Percentiles rank a stretch among this genome's conserved stretches.
These are phyloP conservation scores for Peltaster fructicola DNA, from an alignment of 2,329 filamentous ascomycete genomes.

Conservation along the genomic window DNA sequence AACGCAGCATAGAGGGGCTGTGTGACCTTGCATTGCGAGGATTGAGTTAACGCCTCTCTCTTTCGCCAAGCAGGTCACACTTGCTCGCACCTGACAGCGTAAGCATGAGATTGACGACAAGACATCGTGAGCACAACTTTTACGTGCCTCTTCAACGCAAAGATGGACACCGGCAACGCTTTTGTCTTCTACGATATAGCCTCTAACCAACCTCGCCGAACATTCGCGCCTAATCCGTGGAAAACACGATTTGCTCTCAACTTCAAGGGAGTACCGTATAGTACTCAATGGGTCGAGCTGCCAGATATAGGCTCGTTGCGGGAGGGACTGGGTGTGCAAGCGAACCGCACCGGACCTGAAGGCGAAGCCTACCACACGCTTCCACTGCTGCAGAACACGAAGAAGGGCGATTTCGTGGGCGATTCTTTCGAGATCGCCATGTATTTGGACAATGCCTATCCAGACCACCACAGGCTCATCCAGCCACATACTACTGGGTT, in stretches of 20 bases:
- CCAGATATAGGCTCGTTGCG: constrained; percentile 35
- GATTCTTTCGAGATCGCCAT: constrained; percentile 50
- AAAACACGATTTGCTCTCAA: constrained; percentile 34
- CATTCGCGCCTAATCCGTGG: constrained; percentile 33
- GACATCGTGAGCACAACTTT: too few relatives aligned
- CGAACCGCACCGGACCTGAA: constrained; percentile 37
- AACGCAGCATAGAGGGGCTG: too few relatives aligned
- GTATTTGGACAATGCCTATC: constrained; percentile 38
- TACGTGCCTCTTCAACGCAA: background rate
- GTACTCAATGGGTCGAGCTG: constrained; percentile 36
- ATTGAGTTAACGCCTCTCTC: too few relatives aligned
- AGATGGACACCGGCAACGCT: constrained; percentile 12
- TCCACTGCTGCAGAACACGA: constrained; percentile 35
- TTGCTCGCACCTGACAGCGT: too few relatives aligned
- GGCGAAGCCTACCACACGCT: constrained; percentile 43
- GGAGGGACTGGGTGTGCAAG: constrained; percentile 25
- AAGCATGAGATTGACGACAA: too few relatives aligned
- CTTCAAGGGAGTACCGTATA: constrained; percentile 30
- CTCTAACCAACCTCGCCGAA: constrained; percentile 20
- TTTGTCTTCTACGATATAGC: constrained; percentile 33
- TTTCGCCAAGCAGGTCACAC: too few relatives aligned
- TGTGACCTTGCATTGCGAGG: too few relatives aligned
- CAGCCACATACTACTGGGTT: constrained; percentile 19
- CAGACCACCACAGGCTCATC: constrained; percentile 32
- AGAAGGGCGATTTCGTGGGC: constrained; percentile 28